These are phyloP conservation scores for Moesziomyces sp. DNA, from an alignment of 1,284 basidiomycete genomes.

Conservation along the genomic window DNA sequence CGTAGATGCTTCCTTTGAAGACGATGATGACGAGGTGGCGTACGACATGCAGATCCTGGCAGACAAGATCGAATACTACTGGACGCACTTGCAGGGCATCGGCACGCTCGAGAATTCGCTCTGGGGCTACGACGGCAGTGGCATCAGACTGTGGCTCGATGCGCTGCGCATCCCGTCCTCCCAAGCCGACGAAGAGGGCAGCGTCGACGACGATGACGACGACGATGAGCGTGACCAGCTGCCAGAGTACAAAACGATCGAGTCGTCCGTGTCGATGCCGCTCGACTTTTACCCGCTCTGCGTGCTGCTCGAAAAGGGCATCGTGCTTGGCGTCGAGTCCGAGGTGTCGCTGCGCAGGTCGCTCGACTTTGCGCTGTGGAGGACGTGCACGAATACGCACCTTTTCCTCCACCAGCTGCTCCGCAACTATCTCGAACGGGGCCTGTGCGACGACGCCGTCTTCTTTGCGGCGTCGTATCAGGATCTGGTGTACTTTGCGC, in stretches of 20 bases:
- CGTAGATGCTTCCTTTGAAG: slow-evolving; percentile 10
- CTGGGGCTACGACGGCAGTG: slow-evolving; percentile 94
- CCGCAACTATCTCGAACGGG: slow-evolving; percentile 77
- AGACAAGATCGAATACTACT: slow-evolving; percentile 95
- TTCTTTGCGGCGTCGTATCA: slow-evolving; percentile 87
- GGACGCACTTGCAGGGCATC: slow-evolving; percentile 94
- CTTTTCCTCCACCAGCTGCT: slow-evolving; percentile 94
- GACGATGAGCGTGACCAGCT: slow-evolving; percentile 59
- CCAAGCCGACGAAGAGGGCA: slow-evolving; percentile 16
- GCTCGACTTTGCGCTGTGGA: slow-evolving; percentile 89
- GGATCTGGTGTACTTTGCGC: slow-evolving; percentile 88
- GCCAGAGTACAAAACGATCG: slow-evolving; percentile 75
- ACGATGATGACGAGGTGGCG: slow-evolving; percentile 86
- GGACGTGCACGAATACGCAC: slow-evolving; percentile 91
- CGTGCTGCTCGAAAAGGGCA: slow-evolving; percentile 97
- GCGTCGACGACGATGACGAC: slow-evolving; percentile 38
- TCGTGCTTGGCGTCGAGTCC: slow-evolving; percentile 94
- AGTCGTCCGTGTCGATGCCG: slow-evolving; percentile 89
- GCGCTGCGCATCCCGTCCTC: slow-evolving; percentile 80
- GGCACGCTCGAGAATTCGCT: slow-evolving; percentile 93
- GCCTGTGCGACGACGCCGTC: slow-evolving; percentile 73
- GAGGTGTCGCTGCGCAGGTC: slow-evolving; percentile 81
- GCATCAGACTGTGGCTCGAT: slow-evolving; percentile 93
- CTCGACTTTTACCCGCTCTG: slow-evolving; percentile 96
- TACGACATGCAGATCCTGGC: slow-evolving; percentile 98